Evolutionary conservation across 768 basidiomycete species (phyloP).

Genomic region (Lactarius vividus): DNA sequence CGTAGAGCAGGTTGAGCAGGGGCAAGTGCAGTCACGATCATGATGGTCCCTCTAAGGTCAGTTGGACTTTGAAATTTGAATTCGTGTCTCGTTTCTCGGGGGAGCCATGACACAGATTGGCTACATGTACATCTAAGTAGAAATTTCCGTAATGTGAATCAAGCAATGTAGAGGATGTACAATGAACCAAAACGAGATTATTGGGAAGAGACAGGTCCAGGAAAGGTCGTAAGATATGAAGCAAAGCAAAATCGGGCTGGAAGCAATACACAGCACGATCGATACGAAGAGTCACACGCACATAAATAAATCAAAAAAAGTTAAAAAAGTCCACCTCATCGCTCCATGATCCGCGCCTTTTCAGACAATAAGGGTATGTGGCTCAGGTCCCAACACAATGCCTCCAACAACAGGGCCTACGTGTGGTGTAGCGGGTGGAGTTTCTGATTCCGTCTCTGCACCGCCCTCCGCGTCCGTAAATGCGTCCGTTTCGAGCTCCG

Average conservation of each 20-base stretch:
- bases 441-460: conserved; percentile 5
- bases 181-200: conserved; percentile 1
- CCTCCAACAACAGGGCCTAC: background rate
- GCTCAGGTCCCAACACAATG: background rate
- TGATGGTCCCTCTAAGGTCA: too few species aligned
- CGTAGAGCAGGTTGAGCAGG: too few species aligned
- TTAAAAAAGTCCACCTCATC: background rate
- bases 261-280: background rate
- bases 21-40: too few species aligned
- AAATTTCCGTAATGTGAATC: background rate
- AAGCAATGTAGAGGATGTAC: conserved; percentile 19
- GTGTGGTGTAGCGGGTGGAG: background rate
- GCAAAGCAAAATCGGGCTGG: background rate
- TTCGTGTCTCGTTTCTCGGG: too few species aligned
- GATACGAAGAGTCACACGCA: background rate
- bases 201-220: background rate
- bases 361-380: background rate
- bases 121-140: conserved; percentile 10
- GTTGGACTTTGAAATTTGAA: too few species aligned
- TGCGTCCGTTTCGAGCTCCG: conserved; percentile 12
- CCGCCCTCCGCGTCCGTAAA: conserved; percentile 18
- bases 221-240: background rate
- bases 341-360: too few species aligned
- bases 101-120: background rate
- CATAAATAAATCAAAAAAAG: background rate